Evolutionary conservation across 495 filamentous ascomycete genomes (phyloP).

Genomic region (Hypoxylon subgilvum): DNA sequence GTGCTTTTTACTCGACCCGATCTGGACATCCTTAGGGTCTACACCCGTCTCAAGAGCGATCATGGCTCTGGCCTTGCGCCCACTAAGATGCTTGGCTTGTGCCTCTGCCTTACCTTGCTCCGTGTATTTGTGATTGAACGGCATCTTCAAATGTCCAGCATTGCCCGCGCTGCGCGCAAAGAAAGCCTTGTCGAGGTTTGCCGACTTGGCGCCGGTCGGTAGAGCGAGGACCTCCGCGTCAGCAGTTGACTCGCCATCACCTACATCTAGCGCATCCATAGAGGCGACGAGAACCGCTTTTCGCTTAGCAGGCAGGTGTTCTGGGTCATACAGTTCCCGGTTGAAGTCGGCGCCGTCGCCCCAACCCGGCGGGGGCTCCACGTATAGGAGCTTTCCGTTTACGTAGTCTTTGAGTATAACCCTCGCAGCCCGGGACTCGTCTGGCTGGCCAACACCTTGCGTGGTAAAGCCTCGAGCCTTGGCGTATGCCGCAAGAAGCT

Average conservation of each 20-base stretch:
- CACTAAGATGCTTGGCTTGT: conserved; percentile 72
- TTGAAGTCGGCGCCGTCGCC: conserved; percentile 83
- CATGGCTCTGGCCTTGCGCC: conserved; percentile 84
- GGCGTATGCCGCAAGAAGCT: conserved; percentile 86
- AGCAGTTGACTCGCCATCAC: conserved; percentile 49
- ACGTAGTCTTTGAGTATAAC: conserved; percentile 97
- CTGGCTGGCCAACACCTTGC: conserved; percentile 83
- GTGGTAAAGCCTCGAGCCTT: conserved; percentile 87
- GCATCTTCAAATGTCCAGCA: conserved; percentile 73
- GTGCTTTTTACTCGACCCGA: conserved; percentile 84
- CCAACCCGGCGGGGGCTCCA: conserved; percentile 81
- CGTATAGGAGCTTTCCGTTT: conserved; percentile 91
- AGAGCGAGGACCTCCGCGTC: conserved; percentile 54
- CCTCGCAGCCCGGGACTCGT: conserved; percentile 89
- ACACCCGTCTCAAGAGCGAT: conserved; percentile 83
- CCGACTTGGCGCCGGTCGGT: conserved; percentile 70
- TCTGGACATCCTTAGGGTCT: conserved; percentile 79
- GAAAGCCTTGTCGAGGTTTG: conserved; percentile 81
- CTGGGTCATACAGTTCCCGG: conserved; percentile 79
- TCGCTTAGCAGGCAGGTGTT: conserved; percentile 76
- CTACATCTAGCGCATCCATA: conserved; percentile 50
- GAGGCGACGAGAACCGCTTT: conserved; percentile 63
- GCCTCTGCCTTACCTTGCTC: conserved; percentile 66
- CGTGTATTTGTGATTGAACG: conserved; percentile 86
- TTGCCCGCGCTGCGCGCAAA: conserved; percentile 70